Conservation (phyloP, 768 basidiomycete genomes). For the Hemileccinum impolitum region DNA sequence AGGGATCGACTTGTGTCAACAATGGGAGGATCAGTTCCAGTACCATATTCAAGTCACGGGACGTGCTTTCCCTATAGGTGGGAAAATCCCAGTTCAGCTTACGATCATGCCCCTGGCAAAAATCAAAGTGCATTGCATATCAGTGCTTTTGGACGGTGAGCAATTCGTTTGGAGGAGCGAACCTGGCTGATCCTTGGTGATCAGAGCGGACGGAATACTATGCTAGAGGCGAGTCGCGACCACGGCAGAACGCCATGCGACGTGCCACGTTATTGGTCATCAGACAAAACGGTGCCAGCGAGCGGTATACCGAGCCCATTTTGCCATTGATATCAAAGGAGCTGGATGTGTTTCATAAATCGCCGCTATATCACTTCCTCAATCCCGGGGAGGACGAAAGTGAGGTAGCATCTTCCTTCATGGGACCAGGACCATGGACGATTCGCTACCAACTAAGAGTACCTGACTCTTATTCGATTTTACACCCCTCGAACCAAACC, state of each 20-base stretch:
- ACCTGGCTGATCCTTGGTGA: not conserved
- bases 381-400: conserved; percentile 49
- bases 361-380: conserved; percentile 59
- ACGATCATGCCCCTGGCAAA: conserved; percentile 83
- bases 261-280: conserved; percentile 63
- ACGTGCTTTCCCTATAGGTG: conserved; percentile 80
- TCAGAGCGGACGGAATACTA: conserved; percentile 82
- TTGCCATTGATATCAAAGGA: conserved; percentile 78
- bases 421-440: conserved; percentile 87
- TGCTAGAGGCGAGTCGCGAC: conserved; percentile 61
- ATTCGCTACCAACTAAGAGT: conserved; percentile 68
- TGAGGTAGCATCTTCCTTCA: conserved; percentile 54
- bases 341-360: conserved; percentile 55
- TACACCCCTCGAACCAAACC: conserved; percentile 73
- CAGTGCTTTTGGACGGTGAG: conserved; percentile 78
- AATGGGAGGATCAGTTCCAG: conserved; percentile 87
- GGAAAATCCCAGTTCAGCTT: conserved; percentile 73
- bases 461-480: conserved; percentile 55
- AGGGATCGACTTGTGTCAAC: conserved; percentile 78
- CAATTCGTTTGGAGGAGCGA: not conserved
- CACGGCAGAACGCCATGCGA: conserved; percentile 63
- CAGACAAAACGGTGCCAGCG: conserved; percentile 38
- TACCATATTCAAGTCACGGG: conserved; percentile 75
- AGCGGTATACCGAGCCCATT: conserved; percentile 55
- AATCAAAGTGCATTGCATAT: conserved; percentile 72